Conservation (phyloP, 2,329 filamentous ascomycete species). For the Alternaria ventricosa region DNA sequence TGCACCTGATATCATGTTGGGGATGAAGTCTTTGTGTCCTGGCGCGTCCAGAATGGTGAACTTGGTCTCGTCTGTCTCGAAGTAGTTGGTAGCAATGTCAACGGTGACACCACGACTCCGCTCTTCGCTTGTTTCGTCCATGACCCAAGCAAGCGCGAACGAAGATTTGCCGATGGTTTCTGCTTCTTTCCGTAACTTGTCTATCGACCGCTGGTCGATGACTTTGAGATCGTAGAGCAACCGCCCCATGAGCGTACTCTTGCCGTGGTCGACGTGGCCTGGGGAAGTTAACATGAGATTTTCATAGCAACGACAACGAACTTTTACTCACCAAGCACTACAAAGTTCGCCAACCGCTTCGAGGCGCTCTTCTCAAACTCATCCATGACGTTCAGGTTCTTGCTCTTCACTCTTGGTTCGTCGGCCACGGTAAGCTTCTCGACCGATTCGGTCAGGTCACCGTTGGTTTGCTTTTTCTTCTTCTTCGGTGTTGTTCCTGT, state of each 20-base stretch:
- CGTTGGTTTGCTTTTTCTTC: constrained; percentile 24
- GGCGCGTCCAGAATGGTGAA: constrained; percentile 97
- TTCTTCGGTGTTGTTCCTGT: constrained; percentile 39
- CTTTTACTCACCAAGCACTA: constrained; percentile 76
- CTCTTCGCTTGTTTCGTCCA: constrained; percentile 92
- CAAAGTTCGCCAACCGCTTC: constrained; percentile 87
- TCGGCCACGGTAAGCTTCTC: constrained; percentile 56
- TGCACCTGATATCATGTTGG: constrained; percentile 98
- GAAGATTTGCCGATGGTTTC: constrained; percentile 92
- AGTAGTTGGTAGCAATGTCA: constrained; percentile 93
- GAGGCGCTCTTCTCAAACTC: constrained; percentile 77
- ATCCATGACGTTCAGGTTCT: constrained; percentile 82
- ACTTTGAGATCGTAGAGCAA: constrained; percentile 86
- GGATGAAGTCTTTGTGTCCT: constrained; percentile 93
- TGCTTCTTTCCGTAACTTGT: constrained; percentile 86
- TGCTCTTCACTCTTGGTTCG: constrained; percentile 66
- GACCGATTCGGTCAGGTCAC: constrained; percentile 55
- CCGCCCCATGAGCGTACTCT: constrained; percentile 97
- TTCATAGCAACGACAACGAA: background rate
- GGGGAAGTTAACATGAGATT: background rate
- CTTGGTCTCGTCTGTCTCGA: constrained; percentile 83
- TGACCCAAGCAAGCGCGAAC: constrained; percentile 95
- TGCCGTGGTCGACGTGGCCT: constrained; percentile 97
- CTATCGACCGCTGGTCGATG: constrained; percentile 85
- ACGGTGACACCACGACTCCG: constrained; percentile 91